Evolutionary conservation across 2,329 filamentous ascomycete genomes (phyloP), one percentile per base, ranked within the genome.

Genomic region (Talaromyces marneffei): DNA sequence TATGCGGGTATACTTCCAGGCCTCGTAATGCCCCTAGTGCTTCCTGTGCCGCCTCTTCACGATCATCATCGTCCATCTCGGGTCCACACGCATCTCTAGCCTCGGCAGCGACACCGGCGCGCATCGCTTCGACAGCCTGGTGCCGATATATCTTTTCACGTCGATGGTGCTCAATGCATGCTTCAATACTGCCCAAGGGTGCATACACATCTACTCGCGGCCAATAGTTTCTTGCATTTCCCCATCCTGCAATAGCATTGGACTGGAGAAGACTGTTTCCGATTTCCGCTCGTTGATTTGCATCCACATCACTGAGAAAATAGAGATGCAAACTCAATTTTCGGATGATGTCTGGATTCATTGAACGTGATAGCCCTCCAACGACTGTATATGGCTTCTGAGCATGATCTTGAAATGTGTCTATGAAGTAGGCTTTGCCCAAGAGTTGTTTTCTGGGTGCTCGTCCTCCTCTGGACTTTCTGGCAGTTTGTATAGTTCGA

Each of bases 161-260:
- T 20, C 35, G 56, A 42, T 65, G 63, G 57, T 65, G 63, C 39
- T 62, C 55, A 12, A 65, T 62, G 20, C 63, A 65, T 23, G 56
- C 63, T 9, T 64, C 63, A 16, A 65, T 58, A 40, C 57, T 60
- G 5, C n/a, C 44, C 35, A 65, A 27, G 5, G 59, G 62, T 1
- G 61, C 12, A 44, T 63, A 65, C 9, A 65, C 63, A 27, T 65
- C 63, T 35, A 64, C 56, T 14, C 62, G 56, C 14, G 63, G 63
- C 62, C 62, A 65, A 25, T 63, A 58, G 20, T 65, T 64, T 3
- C 46, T 25, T 3, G 61, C 57, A 55, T 69, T 67, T 16, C 70
- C 67, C 40, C 27, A 42, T 7, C 31, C 42, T n/a, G 4, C 2
- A 48, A 61, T 61, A 33, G n/a, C 59, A 4, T 40, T 25, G 16